Conservation (phyloP, 805 yeast genomes). For the Starmerella sirachaensis region DNA sequence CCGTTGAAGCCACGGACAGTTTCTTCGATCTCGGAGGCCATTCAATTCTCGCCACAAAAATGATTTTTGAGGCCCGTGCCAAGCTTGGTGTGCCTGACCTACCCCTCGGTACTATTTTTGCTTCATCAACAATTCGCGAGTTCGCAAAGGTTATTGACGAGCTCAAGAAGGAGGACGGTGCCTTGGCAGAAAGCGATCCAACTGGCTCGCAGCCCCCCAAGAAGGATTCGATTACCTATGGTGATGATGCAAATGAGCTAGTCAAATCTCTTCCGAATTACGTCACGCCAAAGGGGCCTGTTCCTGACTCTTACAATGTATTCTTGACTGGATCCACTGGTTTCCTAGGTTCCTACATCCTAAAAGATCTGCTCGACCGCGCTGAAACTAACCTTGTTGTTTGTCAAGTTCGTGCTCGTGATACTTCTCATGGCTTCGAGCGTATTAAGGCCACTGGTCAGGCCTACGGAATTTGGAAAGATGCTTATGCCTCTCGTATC, state of each 20-base stretch:
- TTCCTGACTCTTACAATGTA: constrained; percentile 37
- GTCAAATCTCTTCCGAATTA: constrained; percentile 34
- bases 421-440: constrained; percentile 54
- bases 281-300: constrained; percentile 37
- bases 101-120: constrained; percentile 83
- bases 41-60: constrained; percentile 89
- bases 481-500: constrained; percentile 43
- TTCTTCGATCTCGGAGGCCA: constrained; percentile 98
- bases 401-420: constrained; percentile 85
- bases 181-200: constrained; percentile 16
- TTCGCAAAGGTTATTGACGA: constrained; percentile 66
- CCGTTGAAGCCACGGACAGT: constrained; percentile 66
- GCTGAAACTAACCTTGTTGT: constrained; percentile 43
- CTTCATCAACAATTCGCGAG: constrained; percentile 68
- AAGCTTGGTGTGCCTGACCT: constrained; percentile 56
- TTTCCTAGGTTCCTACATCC: constrained; percentile 81
- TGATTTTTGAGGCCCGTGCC: constrained; percentile 86
- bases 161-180: constrained; percentile 35
- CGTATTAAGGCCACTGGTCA: constrained; percentile 64
- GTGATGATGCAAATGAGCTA: constrained; percentile 56
- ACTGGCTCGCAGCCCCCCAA: constrained; percentile 25
- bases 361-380: constrained; percentile 62
- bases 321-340: constrained; percentile 96
- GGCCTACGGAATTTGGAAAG: constrained; percentile 74
- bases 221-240: constrained; percentile 38